Base-by-base conservation (phyloP, 1,139 yeast species). In the Sugiyamaella sp. region DNA sequence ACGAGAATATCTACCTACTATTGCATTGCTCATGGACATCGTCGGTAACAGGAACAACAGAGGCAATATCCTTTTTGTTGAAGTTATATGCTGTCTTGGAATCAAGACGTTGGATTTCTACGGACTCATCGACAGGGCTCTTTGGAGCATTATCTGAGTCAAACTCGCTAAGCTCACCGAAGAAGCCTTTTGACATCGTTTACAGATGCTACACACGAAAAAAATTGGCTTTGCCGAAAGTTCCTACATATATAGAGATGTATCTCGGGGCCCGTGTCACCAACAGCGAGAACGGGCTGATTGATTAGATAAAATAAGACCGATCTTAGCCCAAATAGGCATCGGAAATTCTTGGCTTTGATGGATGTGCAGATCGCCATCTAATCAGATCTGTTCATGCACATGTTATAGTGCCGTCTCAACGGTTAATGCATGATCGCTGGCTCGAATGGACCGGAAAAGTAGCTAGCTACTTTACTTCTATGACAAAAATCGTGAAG, bases 1-100 rank as follows among this genome's bases (percentile, higher is more conserved):
- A 25, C 17, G 14, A 27, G 40, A 9, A 22, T 37, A 21, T 16
- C 29, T 4, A 46, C 51, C 14, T 48, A 52, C 55, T 53, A 17
- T 53, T 53, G 32, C 56, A 53, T 20, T 22, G 24, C 25, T 49
- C 52, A 20, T 44, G 38, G 6, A 29, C 25, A 32, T 53, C 40
- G 25, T 53, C 56, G n/a, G 49, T 38, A 2, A 44, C 45, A 10
- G 51, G 56, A 2, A 53, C 44, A 20, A 53, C 56, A 10, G 56
- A 43, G 24, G 53, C 27, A 19, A 53, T 53, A 45, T 53, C 56
- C 24, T 53, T 49, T 19, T 38, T 10, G 10, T 17, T 42, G 35
- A 53, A 53, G 19, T 35, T 49, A 40, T 49, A 38, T 16, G 14
- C 43, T 2, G 25, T 17, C 4, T 21, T 41, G 9, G 48, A 44